Evolutionary conservation across 1,284 basidiomycete species (phyloP).

Genomic region (Kalmanozyma brasiliensis): DNA sequence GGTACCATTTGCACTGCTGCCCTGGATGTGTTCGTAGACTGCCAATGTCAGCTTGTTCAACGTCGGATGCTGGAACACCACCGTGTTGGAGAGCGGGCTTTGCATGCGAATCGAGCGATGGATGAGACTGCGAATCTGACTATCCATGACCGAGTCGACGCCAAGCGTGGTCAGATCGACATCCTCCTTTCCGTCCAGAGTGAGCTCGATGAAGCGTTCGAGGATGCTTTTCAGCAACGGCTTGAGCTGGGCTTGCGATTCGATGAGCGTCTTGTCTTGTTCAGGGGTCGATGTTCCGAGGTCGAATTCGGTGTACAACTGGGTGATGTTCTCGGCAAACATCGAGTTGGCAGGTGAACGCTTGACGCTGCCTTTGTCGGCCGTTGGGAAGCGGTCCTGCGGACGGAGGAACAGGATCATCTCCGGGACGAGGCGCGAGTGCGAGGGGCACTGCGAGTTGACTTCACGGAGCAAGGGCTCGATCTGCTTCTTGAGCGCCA

Average conservation of each 20-base stretch:
- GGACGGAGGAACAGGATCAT: conserved; percentile 35
- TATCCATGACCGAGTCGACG: conserved; percentile 74
- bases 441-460: conserved; percentile 32
- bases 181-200: conserved; percentile 57
- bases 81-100: conserved; percentile 56
- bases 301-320: conserved; percentile 42
- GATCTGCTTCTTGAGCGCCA: conserved; percentile 25
- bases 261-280: conserved; percentile 12
- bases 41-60: conserved; percentile 66
- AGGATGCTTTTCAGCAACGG: conserved; percentile 21
- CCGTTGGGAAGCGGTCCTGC: conserved; percentile 16
- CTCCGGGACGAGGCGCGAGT: conserved; percentile 43
- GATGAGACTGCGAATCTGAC: conserved; percentile 70
- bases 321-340: conserved; percentile 24
- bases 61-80: conserved; percentile 71
- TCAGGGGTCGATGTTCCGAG: conserved; percentile 30
- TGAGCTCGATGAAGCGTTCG: conserved; percentile 55
- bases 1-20: not conserved
- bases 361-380: conserved; percentile 47
- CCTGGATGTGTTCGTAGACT: conserved; percentile 23
- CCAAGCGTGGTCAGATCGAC: conserved; percentile 70
- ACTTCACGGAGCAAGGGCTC: conserved; percentile 28
- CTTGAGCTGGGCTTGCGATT: conserved; percentile 14
- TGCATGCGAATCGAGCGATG: conserved; percentile 27
- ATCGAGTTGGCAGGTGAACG: conserved; percentile 21